Conservation (phyloP, 2,329 filamentous ascomycete species). For the Fusarium verticillioides region DNA sequence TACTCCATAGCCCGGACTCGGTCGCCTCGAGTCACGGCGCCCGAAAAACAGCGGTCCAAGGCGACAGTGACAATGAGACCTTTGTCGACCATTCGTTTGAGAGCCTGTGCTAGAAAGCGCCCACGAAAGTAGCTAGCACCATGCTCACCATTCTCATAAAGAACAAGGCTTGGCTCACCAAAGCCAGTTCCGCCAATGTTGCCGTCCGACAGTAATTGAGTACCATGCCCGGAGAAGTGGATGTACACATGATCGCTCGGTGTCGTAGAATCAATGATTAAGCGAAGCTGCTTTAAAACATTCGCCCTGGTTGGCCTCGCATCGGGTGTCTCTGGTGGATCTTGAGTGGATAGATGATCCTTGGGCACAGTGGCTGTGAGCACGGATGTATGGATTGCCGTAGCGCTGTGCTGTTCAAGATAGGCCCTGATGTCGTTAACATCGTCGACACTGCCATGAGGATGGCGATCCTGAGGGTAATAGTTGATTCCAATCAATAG, state of each 20-base stretch:
- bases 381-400: not conserved
- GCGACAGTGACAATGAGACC: accelerated
- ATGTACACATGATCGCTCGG: not conserved
- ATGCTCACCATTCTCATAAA: not conserved
- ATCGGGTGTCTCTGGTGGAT: not conserved
- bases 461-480: not conserved
- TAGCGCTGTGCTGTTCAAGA: not conserved
- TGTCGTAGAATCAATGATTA: not conserved
- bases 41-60: not conserved
- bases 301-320: not conserved
- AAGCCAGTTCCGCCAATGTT: not conserved
- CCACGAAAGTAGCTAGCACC: not conserved
- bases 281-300: not conserved
- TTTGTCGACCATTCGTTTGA: not conserved
- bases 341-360: not conserved
- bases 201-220: accelerated
- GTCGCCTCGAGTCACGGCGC: not conserved
- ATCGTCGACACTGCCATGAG: not conserved
- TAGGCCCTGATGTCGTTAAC: not conserved
- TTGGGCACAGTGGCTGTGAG: not conserved
- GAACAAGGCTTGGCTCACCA: accelerated
- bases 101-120: not conserved
- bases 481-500: not conserved
- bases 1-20: not conserved
- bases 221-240: not conserved